phyloP scores from a whole-genome alignment of 2,329 filamentous ascomycete genomes.

The Boeremia lycopersici region DNA sequence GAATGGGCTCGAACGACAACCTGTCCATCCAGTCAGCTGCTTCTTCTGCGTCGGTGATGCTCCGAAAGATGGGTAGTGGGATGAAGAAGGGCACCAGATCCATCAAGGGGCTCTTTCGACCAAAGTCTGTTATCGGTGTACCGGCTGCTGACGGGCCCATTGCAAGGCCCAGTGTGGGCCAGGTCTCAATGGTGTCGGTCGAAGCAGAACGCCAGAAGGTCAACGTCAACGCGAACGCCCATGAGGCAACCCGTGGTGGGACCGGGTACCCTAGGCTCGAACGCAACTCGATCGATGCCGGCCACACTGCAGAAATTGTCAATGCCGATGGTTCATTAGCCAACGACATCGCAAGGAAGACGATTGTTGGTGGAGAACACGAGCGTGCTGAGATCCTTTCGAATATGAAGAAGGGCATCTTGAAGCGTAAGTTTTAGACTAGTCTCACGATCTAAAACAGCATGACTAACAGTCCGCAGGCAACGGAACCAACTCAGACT shows the following conservation, averaged over 20 bases:
- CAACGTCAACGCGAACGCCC: constrained; percentile 74
- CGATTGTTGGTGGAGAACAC: constrained; percentile 86
- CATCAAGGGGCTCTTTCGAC: constrained; percentile 90
- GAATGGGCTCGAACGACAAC: constrained; percentile 95
- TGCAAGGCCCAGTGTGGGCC: constrained; percentile 72
- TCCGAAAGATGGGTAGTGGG: constrained; percentile 98
- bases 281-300: constrained; percentile 76
- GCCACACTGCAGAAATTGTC: constrained; percentile 52
- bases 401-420: constrained; percentile 90
- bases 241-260: constrained; percentile 70
- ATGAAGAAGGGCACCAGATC: constrained; percentile 94
- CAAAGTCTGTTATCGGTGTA: constrained; percentile 86
- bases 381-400: constrained; percentile 91
- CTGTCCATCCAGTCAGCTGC: constrained; percentile 89
- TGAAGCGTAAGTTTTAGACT: constrained; percentile 72
- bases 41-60: constrained; percentile 89
- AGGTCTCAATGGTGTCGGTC: constrained; percentile 93
- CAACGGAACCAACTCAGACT: constrained; percentile 63
- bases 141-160: constrained; percentile 71
- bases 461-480: constrained; percentile 37
- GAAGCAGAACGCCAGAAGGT: constrained; percentile 89
- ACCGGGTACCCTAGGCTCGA: constrained; percentile 86
- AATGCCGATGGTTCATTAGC: constrained; percentile 42
- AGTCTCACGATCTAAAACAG: background rate
- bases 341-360: constrained; percentile 72